Percentiles rank a stretch among this genome's conserved stretches.
Evolutionary conservation across 2,329 filamentous ascomycete genomes (phyloP).

Genomic region (Trichoderma atroviride): DNA sequence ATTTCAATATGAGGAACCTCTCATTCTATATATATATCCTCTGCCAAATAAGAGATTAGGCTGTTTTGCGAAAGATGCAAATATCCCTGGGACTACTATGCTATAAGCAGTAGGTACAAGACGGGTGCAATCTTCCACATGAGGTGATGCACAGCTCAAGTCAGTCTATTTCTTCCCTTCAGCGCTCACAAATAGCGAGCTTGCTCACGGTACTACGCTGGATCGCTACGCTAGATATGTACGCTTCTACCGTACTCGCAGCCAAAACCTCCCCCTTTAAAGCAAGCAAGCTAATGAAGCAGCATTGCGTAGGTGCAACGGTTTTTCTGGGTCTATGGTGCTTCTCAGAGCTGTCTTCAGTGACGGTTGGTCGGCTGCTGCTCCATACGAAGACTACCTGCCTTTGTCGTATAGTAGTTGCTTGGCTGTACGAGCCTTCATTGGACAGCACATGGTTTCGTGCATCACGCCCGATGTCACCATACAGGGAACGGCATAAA

Average conservation of each 20-base stretch:
- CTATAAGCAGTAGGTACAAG: neutral
- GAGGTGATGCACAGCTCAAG: neutral
- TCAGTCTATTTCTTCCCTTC: neutral
- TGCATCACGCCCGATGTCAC: conserved; percentile 5
- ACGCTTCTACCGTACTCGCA: neutral
- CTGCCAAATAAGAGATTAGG: neutral
- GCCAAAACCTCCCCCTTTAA: neutral
- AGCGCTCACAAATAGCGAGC: neutral
- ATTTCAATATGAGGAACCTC: neutral
- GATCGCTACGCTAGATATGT: neutral
- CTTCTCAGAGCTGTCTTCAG: neutral
- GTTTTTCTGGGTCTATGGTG: neutral
- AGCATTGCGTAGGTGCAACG: neutral
- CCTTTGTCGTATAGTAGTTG: neutral
- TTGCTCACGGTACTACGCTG: neutral
- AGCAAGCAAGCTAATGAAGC: no score
- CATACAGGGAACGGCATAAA: neutral
- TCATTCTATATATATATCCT: neutral
- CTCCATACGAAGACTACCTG: neutral
- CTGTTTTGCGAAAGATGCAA: neutral
- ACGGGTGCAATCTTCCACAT: neutral
- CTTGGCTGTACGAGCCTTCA: neutral
- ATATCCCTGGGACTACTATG: neutral
- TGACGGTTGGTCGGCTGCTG: neutral
- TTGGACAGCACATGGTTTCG: neutral